phyloP scores from a whole-genome alignment of 2,329 filamentous ascomycete species.

The Fusarium gaditjirri region DNA sequence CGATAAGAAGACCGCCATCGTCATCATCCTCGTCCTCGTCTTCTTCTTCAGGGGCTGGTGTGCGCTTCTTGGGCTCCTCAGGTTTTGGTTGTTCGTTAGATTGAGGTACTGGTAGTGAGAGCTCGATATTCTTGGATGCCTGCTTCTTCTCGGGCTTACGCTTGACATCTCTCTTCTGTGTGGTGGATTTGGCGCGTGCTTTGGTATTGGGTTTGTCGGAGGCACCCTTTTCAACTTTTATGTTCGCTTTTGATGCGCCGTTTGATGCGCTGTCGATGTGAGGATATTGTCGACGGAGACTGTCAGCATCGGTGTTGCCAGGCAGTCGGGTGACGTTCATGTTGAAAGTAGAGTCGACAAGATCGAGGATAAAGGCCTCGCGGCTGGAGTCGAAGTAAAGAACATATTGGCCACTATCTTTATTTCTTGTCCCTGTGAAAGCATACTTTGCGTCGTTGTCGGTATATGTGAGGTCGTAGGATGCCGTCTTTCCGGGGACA shows the following conservation, averaged over 20 bases:
- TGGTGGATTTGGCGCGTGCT: conserved; percentile 37
- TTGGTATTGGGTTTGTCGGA: conserved; percentile 42
- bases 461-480: conserved; percentile 66
- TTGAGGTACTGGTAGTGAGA: conserved; percentile 51
- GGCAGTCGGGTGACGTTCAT: conserved; percentile 85
- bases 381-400: conserved; percentile 80
- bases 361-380: conserved; percentile 84
- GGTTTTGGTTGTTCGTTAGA: conserved; percentile 32
- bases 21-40: conserved; percentile 67
- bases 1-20: conserved; percentile 67
- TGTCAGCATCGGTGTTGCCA: conserved; percentile 69
- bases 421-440: conserved; percentile 69
- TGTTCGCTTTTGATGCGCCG: conserved; percentile 28
- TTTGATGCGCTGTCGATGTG: conserved; percentile 62
- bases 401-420: conserved; percentile 67
- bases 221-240: conserved; percentile 14
- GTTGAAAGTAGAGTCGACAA: conserved; percentile 81
- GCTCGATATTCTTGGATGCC: conserved; percentile 47
- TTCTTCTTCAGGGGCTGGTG: conserved; percentile 56
- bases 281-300: conserved; percentile 72
- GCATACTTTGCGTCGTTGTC: conserved; percentile 68
- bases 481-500: conserved; percentile 58
- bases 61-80: conserved; percentile 45
- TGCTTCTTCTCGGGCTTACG: conserved; percentile 52
- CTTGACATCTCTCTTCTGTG: conserved; percentile 46